Percentiles rank a stretch among this genome's conserved stretches.
Evolutionary conservation across 495 filamentous ascomycete species (phyloP).

Genomic region (Venustampulla echinocandica): DNA sequence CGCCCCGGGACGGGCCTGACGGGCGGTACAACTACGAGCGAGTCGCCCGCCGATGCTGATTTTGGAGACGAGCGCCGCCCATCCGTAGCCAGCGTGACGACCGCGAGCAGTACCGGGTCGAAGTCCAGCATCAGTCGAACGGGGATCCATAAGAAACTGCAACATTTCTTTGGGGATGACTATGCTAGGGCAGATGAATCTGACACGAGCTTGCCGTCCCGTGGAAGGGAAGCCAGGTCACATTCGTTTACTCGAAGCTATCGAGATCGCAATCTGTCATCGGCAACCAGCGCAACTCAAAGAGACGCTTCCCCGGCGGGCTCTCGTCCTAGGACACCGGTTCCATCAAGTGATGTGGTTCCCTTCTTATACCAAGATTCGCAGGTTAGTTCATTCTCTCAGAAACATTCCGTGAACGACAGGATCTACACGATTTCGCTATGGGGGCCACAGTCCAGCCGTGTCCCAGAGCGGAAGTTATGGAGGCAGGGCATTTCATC

Average conservation of each 20-base stretch:
- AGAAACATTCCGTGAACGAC: neutral
- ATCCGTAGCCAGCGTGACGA: constrained; percentile 76
- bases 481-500: neutral
- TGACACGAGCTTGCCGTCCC: constrained; percentile 56
- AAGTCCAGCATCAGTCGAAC: constrained; percentile 62
- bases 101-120: constrained; percentile 83
- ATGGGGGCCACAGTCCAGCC: neutral
- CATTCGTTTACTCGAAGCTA: constrained; percentile 49
- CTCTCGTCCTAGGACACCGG: constrained; percentile 71
- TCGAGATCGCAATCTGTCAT: constrained; percentile 69
- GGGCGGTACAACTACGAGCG: constrained; percentile 39
- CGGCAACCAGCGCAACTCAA: constrained; percentile 47
- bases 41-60: constrained; percentile 57
- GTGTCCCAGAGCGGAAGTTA: neutral
- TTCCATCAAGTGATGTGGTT: constrained; percentile 86
- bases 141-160: constrained; percentile 63
- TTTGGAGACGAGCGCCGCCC: constrained; percentile 73
- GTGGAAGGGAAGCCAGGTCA: constrained; percentile 41
- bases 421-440: neutral
- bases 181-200: constrained; percentile 60
- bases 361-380: constrained; percentile 92
- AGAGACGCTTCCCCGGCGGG: constrained; percentile 57
- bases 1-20: constrained; percentile 55
- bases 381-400: constrained; percentile 31
- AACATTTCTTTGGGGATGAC: constrained; percentile 85